These are phyloP conservation scores for Fusarium sp. DNA, from an alignment of 2,329 filamentous ascomycete species.

Conservation along the genomic window DNA sequence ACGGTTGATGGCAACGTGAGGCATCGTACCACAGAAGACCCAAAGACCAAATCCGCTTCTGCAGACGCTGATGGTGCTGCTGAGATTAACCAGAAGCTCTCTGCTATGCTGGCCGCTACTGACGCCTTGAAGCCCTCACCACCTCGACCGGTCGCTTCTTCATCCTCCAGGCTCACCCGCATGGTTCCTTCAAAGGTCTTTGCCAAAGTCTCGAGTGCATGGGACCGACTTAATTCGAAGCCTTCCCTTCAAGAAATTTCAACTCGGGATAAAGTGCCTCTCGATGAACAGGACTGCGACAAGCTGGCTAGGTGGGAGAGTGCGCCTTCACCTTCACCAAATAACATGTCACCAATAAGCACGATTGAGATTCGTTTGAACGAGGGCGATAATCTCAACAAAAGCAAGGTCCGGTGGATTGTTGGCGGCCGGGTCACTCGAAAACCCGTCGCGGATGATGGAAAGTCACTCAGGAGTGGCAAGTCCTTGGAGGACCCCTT, in stretches of 20 bases:
- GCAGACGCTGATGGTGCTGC: slow-evolving; percentile 33
- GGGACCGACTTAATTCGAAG: slow-evolving; percentile 53
- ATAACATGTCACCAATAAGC: slow-evolving; percentile 46
- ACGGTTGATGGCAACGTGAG: slow-evolving; percentile 33
- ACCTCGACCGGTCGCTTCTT: slow-evolving; percentile 20
- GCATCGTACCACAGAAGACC: slow-evolving; percentile 6
- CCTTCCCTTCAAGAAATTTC: slow-evolving; percentile 39
- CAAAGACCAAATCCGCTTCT: neutral
- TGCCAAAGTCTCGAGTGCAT: slow-evolving; percentile 54
- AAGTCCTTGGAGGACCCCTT: slow-evolving; percentile 52
- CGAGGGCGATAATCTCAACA: slow-evolving; percentile 54
- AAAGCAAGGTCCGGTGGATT: slow-evolving; percentile 54
- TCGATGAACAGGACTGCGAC: slow-evolving; percentile 1
- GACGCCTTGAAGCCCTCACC: slow-evolving; percentile 53
- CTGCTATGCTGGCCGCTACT: slow-evolving; percentile 56
- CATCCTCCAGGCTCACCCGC: slow-evolving; percentile 47
- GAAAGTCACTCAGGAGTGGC: slow-evolving; percentile 47
- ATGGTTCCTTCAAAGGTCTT: slow-evolving; percentile 52
- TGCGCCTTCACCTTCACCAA: slow-evolving; percentile 13
- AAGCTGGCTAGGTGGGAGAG: slow-evolving; percentile 20
- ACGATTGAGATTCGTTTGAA: slow-evolving; percentile 54
- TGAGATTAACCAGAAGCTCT: slow-evolving; percentile 54
- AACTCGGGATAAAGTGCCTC: neutral
- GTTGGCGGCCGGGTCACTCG: slow-evolving; percentile 49
- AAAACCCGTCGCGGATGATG: slow-evolving; percentile 51